Evolutionary conservation across 208 protist species (phyloP), one percentile per base, ranked within the genome.

Genomic region (Trypanosoma scelopori): DNA sequence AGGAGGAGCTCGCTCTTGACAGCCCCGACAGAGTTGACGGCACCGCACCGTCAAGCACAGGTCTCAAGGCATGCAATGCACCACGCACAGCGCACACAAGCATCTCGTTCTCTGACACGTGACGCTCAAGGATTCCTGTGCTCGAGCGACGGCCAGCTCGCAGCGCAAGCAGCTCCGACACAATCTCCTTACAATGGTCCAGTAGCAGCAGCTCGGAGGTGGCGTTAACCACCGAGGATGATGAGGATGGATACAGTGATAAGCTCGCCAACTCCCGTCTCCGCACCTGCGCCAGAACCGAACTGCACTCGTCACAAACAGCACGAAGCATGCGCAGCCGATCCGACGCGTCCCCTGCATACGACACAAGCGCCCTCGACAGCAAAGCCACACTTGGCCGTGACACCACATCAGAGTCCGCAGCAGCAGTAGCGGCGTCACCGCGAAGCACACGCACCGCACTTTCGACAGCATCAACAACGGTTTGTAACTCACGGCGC

Each of bases 141-240:
- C 32, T 52, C 15, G 52, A 50, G 0, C 57, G 41, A 41, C 48
- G 52, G 20, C 45, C 35, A 43, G 49, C 27, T n/a, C 68, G 68
- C 25, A 73, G 30, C 5, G 51, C 30, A 23, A 67, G 9, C 5
- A 73, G 11, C 35, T 73, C 68, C n/a, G 58, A 16, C 22, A 62
- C 52, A 9, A 61, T 0, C n/a, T 67, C 59, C 18, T 39, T 58
- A 23, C 48, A 66, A 28, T 48, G 39, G 12, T 66, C 59, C 0
- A 49, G 18, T 22, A 72, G 57, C 41, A 64, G 15, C 9, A 53
- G 18, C 32, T 65, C 35, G 35, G 39, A 43, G 2, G 47, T 16
- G 16, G 6, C 35, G 35, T 23, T 49, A 30, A 5, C 22, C n/a
- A 30, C 7, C 23, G 3, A 41, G 2, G 43, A 62, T 13, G 23